A percentile compares a stretch with the other conserved stretches of the same genome.
These are phyloP conservation scores for Ophiostoma sp. DNA, from an alignment of 2,329 filamentous ascomycete species.

Conservation along the genomic window DNA sequence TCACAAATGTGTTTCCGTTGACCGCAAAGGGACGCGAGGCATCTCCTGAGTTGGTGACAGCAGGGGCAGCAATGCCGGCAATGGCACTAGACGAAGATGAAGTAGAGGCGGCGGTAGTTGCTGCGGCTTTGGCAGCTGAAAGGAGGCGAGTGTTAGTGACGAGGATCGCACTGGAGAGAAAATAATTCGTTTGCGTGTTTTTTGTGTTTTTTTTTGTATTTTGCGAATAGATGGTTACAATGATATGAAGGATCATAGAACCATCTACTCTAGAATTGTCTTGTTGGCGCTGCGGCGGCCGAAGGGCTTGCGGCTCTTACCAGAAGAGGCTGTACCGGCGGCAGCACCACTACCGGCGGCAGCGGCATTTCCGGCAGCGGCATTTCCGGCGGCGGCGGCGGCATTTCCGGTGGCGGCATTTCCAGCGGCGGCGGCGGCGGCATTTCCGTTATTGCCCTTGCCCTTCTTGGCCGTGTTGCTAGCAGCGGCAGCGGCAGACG, in stretches of 20 bases:
- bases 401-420: neutral
- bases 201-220: neutral
- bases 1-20: conserved; percentile 54
- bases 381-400: neutral
- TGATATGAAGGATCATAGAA: neutral
- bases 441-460: neutral
- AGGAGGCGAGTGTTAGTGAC: neutral
- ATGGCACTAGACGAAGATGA: conserved; percentile 35
- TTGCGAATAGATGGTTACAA: neutral
- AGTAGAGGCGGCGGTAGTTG: conserved; percentile 16
- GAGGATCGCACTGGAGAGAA: neutral
- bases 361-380: conserved; percentile 15
- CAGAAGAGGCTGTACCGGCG: conserved; percentile 25
- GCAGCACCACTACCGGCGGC: conserved; percentile 24
- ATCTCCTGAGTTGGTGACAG: conserved; percentile 45
- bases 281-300: conserved; percentile 10
- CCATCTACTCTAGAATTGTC: neutral
- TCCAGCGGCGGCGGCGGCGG: neutral
- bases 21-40: conserved; percentile 50
- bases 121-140: neutral
- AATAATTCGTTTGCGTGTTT: neutral
- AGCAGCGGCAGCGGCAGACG: neutral
- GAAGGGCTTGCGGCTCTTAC: conserved; percentile 10
- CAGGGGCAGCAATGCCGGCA: conserved; percentile 49
- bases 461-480: neutral